A percentile compares a stretch with the other conserved stretches of the same genome.
phyloP scores from a whole-genome alignment of 345 rosid species.

The Lumnitzera racemosa region DNA sequence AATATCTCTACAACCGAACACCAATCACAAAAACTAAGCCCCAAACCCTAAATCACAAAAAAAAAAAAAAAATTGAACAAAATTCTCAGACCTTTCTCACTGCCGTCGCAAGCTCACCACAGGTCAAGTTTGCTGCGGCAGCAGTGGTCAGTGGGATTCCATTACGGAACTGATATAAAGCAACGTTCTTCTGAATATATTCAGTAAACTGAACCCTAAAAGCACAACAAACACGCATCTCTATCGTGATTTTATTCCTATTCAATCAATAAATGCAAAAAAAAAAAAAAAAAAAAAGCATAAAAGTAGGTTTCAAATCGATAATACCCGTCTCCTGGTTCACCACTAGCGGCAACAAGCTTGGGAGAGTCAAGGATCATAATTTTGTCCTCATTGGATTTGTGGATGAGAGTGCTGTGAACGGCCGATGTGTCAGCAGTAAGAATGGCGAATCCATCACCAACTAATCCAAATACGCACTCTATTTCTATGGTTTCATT shows the following conservation, averaged over 20 bases:
- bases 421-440: conserved; percentile 91
- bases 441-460: conserved; percentile 72
- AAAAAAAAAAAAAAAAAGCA: background rate
- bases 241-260: background rate
- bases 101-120: conserved; percentile 94
- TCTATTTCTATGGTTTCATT: conserved; percentile 36
- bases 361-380: conserved; percentile 93
- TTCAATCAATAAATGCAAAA: background rate
- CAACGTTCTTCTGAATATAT: conserved; percentile 93
- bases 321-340: conserved; percentile 80
- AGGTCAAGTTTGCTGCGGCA: conserved; percentile 86
- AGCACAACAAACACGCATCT: conserved; percentile 1
- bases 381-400: conserved; percentile 93
- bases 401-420: conserved; percentile 84
- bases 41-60: background rate
- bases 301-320: background rate
- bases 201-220: conserved; percentile 91
- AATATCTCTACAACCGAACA: too few species aligned
- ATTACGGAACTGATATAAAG: conserved; percentile 82
- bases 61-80: conserved; percentile 2
- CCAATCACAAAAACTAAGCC: too few species aligned
- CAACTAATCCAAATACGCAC: conserved; percentile 91
- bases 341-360: conserved; percentile 94
- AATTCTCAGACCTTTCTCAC: conserved; percentile 61
- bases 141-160: conserved; percentile 90